Evolutionary conservation across 805 yeast genomes (phyloP), one percentile per base, ranked within the genome.

Genomic region (Wickerhamomyces canadensis): DNA sequence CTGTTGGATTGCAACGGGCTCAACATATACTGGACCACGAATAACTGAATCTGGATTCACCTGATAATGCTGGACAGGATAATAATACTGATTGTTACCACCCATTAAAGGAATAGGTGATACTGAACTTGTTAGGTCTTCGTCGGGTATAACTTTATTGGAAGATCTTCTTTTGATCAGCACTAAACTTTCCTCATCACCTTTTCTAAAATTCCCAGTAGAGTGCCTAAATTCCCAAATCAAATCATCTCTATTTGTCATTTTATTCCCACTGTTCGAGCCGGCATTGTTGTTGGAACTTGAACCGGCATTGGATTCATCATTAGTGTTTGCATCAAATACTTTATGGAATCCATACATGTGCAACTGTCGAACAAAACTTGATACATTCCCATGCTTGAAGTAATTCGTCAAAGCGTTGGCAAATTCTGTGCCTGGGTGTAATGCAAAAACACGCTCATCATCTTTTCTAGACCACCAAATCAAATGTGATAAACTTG

Each of bases 311-410:
- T 8, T 23, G 15, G 13, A 34, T 27, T 41, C 38, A n/a, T 40
- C 38, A 14, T 48, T 49, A 31, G 35, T 44, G 19, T 42, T 47
- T 2, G 46, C 31, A 42, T 52, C 60, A 37, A 54, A 48, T 64
- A 74, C 80, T 62, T 89, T 88, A 60, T 89, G 96, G 65, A 89
- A 88, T 1, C 96, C 96, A 58, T 88, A 88, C 97, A 89, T 91
- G 65, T 91, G 95, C 32, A 89, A 67, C 61, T 91, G 97, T 33
- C 97, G 76, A 25, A 91, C 96, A 65, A 91, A 91, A 42, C 91
- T 80, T 18, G 95, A 87, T 21, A 89, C 87, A 55, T 91, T 91
- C 4, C 95, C 94, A 63, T 89, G 97, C 58, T 91, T 91, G 68
- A 91, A 89, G 58, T 84, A 88, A 33, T 70, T 68, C n/a, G 83